phyloP scores from a whole-genome alignment of 805 yeast genomes.

The Yarrowia osloensis region DNA sequence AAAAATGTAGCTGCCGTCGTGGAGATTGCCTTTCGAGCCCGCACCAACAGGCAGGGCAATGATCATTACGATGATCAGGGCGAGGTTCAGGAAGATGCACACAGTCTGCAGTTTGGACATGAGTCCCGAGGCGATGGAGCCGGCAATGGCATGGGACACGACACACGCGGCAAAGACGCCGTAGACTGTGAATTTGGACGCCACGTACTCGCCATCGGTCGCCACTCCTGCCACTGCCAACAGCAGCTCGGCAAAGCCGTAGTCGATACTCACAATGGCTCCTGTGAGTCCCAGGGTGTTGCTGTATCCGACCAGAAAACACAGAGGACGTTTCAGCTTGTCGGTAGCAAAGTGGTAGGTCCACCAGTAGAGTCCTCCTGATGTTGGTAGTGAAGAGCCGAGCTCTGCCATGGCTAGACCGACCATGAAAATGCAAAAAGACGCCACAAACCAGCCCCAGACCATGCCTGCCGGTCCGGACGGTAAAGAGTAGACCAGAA shows the following conservation, averaged over 20 bases:
- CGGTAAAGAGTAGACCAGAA: background rate
- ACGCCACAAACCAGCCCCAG: conserved; percentile 1
- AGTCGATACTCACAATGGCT: background rate
- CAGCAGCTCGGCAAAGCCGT: background rate
- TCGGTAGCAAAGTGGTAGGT: background rate
- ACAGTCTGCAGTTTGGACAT: background rate
- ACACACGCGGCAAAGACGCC: background rate
- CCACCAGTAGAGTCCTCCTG: background rate
- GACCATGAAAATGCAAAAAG: background rate
- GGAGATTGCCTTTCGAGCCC: background rate
- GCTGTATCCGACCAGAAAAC: background rate
- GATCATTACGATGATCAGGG: background rate
- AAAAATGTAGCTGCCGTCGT: background rate
- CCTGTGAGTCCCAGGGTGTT: background rate
- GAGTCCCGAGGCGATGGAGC: background rate
- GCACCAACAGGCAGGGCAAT: background rate
- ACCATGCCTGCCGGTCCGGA: conserved; percentile 1
- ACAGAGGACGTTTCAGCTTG: background rate
- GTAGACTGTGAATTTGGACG: background rate
- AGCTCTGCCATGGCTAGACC: background rate
- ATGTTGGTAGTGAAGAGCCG: background rate
- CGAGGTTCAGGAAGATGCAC: background rate
- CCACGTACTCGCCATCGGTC: background rate
- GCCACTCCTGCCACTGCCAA: background rate
- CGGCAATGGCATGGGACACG: background rate